phyloP scores from a whole-genome alignment of 2,329 filamentous ascomycete genomes.

The Diaporthe batatas region DNA sequence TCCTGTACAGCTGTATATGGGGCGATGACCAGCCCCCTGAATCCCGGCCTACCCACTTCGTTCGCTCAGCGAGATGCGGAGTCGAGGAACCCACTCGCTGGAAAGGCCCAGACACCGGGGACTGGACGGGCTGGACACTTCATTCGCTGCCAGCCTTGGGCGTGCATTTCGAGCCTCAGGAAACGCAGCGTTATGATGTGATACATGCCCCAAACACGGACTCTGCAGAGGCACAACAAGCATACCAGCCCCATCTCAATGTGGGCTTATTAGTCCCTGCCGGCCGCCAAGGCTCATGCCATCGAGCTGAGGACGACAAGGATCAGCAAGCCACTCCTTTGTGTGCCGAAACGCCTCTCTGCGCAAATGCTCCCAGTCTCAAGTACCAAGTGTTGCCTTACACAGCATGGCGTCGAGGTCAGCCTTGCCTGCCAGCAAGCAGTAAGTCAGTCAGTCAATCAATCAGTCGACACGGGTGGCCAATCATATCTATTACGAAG shows the following conservation, averaged over 20 bases:
- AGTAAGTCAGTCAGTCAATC: background rate
- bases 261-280: conserved; percentile 30
- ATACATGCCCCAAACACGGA: conserved; percentile 33
- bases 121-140: conserved; percentile 36
- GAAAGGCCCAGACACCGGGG: conserved; percentile 42
- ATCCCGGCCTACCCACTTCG: conserved; percentile 39
- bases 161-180: conserved; percentile 34
- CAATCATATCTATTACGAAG: background rate
- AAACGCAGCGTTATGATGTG: conserved; percentile 34
- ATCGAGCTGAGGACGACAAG: conserved; percentile 27
- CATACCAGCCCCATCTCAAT: conserved; percentile 32
- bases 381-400: background rate
- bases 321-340: conserved; percentile 27
- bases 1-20: conserved; percentile 40
- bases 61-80: conserved; percentile 43
- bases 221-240: conserved; percentile 26
- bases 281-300: conserved; percentile 29
- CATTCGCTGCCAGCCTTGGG: conserved; percentile 34
- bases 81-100: conserved; percentile 39
- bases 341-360: conserved; percentile 14
- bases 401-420: background rate
- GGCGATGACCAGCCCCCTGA: conserved; percentile 41
- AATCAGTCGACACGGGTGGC: background rate
- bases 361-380: background rate
- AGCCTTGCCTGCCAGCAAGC: conserved; percentile 11